phyloP scores from a whole-genome alignment of 306 rosid species.

The Cyclanthera cordifolia region DNA sequence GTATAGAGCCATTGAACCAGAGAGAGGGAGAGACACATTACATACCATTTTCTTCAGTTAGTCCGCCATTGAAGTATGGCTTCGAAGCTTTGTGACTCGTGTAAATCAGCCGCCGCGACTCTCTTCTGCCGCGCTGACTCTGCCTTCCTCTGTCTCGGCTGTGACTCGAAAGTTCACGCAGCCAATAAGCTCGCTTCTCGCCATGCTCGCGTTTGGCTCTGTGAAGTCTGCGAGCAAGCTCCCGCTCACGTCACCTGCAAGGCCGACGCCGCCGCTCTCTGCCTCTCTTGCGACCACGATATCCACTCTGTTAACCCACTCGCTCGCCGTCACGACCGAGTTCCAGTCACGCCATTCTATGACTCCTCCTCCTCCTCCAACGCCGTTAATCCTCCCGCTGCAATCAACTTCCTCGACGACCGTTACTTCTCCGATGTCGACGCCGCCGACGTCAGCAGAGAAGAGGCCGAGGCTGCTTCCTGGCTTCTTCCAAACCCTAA shows the following conservation, averaged over 20 bases:
- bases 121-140: conserved; percentile 86
- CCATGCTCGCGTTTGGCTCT: conserved; percentile 72
- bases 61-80: conserved; percentile 32
- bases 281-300: conserved; percentile 76
- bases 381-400: conserved; percentile 9
- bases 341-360: conserved; percentile 45
- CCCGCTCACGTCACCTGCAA: conserved; percentile 89
- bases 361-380: conserved; percentile 25
- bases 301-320: conserved; percentile 93
- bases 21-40: neutral
- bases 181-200: conserved; percentile 96
- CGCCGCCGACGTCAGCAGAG: conserved; percentile 51
- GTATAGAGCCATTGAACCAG: neutral
- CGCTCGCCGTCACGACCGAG: conserved; percentile 78
- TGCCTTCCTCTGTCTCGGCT: conserved; percentile 64
- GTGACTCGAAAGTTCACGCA: conserved; percentile 67
- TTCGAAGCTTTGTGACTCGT: conserved; percentile 89
- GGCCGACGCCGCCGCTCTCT: conserved; percentile 90
- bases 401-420: conserved; percentile 34
- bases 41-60: neutral
- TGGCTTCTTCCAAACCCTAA: conserved; percentile 72
- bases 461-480: conserved; percentile 89
- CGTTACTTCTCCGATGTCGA: conserved; percentile 48
- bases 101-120: conserved; percentile 71
- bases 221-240: conserved; percentile 88